phyloP scores from a whole-genome alignment of 768 basidiomycete species.

The Rhizopogon vinicolor region DNA sequence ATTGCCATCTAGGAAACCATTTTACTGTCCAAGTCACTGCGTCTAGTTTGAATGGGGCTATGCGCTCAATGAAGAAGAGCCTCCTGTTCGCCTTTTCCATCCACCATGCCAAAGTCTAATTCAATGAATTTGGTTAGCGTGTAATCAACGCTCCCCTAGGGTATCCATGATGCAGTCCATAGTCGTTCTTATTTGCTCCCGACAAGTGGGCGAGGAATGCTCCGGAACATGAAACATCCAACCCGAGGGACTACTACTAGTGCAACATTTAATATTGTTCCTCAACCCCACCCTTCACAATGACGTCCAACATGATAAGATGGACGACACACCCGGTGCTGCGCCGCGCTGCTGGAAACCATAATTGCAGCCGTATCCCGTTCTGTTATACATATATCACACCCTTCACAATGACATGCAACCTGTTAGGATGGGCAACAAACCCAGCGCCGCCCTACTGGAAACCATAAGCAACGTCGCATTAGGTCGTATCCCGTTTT shows the following conservation, averaged over 20 bases:
- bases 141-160: slow-evolving; percentile 4
- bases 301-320: too few relatives aligned
- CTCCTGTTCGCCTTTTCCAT: background rate
- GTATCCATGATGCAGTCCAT: background rate
- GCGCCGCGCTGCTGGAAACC: too few relatives aligned
- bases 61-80: background rate
- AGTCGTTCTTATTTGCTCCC: background rate
- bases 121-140: background rate
- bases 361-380: too few relatives aligned
- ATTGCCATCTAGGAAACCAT: background rate
- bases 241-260: too few relatives aligned
- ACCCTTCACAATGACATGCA: too few relatives aligned
- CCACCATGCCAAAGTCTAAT: background rate
- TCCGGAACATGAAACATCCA: background rate
- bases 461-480: too few relatives aligned
- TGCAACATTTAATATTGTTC: too few relatives aligned
- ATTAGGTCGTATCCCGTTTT: background rate
- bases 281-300: too few relatives aligned
- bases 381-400: too few relatives aligned
- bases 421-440: too few relatives aligned
- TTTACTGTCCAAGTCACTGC: background rate
- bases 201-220: background rate
- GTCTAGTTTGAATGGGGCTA: slow-evolving; percentile 3
- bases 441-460: too few relatives aligned
- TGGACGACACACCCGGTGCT: too few relatives aligned